Conservation (phyloP, 805 yeast species). For the Starmera quercuum region DNA sequence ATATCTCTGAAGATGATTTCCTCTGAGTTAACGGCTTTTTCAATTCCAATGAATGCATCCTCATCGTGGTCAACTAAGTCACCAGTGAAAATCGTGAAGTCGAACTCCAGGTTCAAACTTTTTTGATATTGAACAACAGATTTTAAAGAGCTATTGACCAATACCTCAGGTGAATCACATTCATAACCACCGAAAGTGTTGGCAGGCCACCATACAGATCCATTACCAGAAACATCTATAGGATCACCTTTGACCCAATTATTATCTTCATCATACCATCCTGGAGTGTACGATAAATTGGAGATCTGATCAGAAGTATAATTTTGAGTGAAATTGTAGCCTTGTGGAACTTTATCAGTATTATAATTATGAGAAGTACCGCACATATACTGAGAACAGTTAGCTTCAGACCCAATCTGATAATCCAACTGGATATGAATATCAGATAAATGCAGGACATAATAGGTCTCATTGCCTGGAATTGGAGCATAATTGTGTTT, state of each 20-base stretch:
- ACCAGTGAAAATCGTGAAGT: slow-evolving; percentile 61
- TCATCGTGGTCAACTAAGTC: slow-evolving; percentile 64
- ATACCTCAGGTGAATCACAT: slow-evolving; percentile 57
- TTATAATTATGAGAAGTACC: slow-evolving; percentile 47
- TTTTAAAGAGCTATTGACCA: slow-evolving; percentile 47
- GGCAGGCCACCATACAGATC: slow-evolving; percentile 38
- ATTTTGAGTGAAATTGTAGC: slow-evolving; percentile 8
- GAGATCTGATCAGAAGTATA: slow-evolving; percentile 10
- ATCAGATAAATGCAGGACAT: slow-evolving; percentile 61
- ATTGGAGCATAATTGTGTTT: slow-evolving; percentile 37
- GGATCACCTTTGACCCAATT: slow-evolving; percentile 25
- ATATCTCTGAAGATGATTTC: slow-evolving; percentile 41
- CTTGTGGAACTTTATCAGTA: slow-evolving; percentile 23
- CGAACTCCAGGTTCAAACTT: slow-evolving; percentile 29
- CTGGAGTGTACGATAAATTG: slow-evolving; percentile 21
- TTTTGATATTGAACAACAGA: slow-evolving; percentile 27
- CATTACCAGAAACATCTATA: slow-evolving; percentile 16
- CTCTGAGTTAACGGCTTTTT: slow-evolving; percentile 47
- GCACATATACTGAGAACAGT: slow-evolving; percentile 50
- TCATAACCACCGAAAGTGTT: slow-evolving; percentile 50
- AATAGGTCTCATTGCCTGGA: slow-evolving; percentile 38
- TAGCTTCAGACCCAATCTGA: slow-evolving; percentile 47
- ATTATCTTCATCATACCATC: slow-evolving; percentile 22
- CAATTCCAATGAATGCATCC: slow-evolving; percentile 35
- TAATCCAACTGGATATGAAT: slow-evolving; percentile 55